These are phyloP conservation scores for Penicillium riverlandense DNA, from an alignment of 495 filamentous ascomycete genomes.

Conservation along the genomic window DNA sequence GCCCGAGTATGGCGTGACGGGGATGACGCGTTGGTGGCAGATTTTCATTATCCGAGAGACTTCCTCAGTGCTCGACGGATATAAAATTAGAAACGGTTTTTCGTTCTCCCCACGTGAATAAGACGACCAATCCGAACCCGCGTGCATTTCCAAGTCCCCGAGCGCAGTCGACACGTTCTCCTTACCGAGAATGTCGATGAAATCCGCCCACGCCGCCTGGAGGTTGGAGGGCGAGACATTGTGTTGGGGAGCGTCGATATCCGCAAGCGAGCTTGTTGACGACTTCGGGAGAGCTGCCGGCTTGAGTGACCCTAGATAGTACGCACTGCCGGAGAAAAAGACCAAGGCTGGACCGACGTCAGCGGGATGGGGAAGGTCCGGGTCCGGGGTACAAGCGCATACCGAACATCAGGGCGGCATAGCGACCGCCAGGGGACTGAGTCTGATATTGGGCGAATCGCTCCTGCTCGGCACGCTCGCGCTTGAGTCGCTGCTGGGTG, in stretches of 20 bases:
- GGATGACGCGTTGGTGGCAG: slow-evolving; percentile 54
- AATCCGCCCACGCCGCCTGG: slow-evolving; percentile 91
- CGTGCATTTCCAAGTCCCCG: slow-evolving; percentile 60
- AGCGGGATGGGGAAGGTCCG: background rate
- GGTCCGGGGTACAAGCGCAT: slow-evolving; percentile 9
- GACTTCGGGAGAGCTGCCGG: slow-evolving; percentile 50
- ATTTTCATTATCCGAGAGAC: slow-evolving; percentile 56
- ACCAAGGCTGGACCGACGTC: slow-evolving; percentile 37
- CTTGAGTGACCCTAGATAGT: slow-evolving; percentile 60
- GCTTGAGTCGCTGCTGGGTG: slow-evolving; percentile 64
- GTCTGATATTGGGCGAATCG: slow-evolving; percentile 53
- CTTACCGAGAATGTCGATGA: slow-evolving; percentile 72
- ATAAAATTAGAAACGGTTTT: slow-evolving; percentile 41
- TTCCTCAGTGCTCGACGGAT: slow-evolving; percentile 46
- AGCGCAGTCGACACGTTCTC: slow-evolving; percentile 75
- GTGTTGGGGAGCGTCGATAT: slow-evolving; percentile 55
- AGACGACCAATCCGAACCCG: slow-evolving; percentile 85
- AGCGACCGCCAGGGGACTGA: slow-evolving; percentile 45
- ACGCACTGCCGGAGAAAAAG: slow-evolving; percentile 56
- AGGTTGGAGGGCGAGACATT: slow-evolving; percentile 68
- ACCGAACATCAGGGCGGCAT: slow-evolving; percentile 60
- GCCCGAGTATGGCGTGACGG: slow-evolving; percentile 56
- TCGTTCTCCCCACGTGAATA: slow-evolving; percentile 50
- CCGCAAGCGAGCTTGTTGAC: slow-evolving; percentile 67
- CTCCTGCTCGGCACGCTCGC: slow-evolving; percentile 64